These are phyloP conservation scores for Ophiostoma quercus DNA, from an alignment of 2,329 filamentous ascomycete species.

Conservation along the genomic window DNA sequence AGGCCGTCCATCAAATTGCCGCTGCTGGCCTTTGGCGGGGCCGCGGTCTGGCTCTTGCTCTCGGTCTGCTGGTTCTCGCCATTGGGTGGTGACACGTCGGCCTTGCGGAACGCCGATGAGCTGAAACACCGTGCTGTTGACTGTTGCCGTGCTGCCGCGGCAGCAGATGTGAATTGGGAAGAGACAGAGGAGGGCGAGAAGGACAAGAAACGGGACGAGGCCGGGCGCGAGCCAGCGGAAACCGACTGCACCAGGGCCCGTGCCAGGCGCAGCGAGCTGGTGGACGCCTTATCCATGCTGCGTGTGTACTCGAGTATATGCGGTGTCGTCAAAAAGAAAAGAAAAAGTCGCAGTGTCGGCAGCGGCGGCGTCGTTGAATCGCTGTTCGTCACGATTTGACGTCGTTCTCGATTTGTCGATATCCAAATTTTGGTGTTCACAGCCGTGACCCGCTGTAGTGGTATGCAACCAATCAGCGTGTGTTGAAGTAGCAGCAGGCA, in stretches of 20 bases:
- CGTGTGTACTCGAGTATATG: neutral
- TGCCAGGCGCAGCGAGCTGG: constrained; percentile 41
- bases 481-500: no score
- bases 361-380: neutral
- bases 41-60: neutral
- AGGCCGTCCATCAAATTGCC: constrained; percentile 26
- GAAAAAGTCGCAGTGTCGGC: neutral
- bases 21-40: constrained; percentile 18
- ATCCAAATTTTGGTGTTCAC: constrained; percentile 8
- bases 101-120: constrained; percentile 10
- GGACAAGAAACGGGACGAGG: constrained; percentile 8
- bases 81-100: constrained; percentile 17
- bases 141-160: constrained; percentile 17
- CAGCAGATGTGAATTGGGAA: constrained; percentile 1
- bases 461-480: neutral
- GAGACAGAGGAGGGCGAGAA: constrained; percentile 10
- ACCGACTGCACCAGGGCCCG: constrained; percentile 38
- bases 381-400: neutral
- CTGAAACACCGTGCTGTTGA: constrained; percentile 21
- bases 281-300: constrained; percentile 42
- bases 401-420: constrained; percentile 6
- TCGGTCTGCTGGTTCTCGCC: neutral
- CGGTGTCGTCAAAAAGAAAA: neutral
- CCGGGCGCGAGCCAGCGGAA: constrained; percentile 28
- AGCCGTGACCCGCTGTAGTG: neutral